Base-by-base conservation (phyloP, 2,329 filamentous ascomycete genomes). In the Calonectria henricotiae region DNA sequence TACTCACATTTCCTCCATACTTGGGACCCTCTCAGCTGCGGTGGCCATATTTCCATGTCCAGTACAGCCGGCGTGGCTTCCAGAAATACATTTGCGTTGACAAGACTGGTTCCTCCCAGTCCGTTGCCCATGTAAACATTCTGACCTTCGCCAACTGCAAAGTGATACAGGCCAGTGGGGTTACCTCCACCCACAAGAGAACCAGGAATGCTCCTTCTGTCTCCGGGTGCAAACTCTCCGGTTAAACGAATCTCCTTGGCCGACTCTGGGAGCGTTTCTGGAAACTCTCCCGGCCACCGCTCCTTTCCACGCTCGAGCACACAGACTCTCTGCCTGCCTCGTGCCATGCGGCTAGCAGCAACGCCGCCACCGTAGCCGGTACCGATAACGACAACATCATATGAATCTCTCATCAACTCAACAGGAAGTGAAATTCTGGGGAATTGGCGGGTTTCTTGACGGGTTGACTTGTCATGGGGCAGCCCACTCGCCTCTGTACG, bases 321-420 rank as follows among this genome's bases (percentile, higher is more conserved):
- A 70, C 90, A 92, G 1, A 93, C 91, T 2, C 83, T 86, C 77
- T 91, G 85, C 2, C 85, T 75, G 0, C 78, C 79, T 65, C 91
- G 86, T 3, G 90, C 88, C 86, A 92, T 89, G 12, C 90, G 86
- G 25, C 89, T 89, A 0, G 91, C 91, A 3, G 91, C 91, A 23
- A 93, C 88, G 27, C 87, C 89, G 44, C 90, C 91, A 27, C 91
- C 91, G 78, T 93, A 93, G 1, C 91, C 91, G 11, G 90, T 92
- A 1, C 91, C 91, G 68, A 93, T 89, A 35, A 93, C 89, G 12
- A 93, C 86, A 44, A 88, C 88, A 80, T 93, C 91, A 74, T 93
- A 93, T 0, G 79, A 80, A 66, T 83, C 82, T 30, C 86, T 84
- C 77, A 92, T 86, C 30, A 90, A 80, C 76, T 90, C 87, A 13